These are phyloP conservation scores for Blastocystis sp. DNA, from an alignment of 352 stramenopile genomes.

Conservation along the genomic window DNA sequence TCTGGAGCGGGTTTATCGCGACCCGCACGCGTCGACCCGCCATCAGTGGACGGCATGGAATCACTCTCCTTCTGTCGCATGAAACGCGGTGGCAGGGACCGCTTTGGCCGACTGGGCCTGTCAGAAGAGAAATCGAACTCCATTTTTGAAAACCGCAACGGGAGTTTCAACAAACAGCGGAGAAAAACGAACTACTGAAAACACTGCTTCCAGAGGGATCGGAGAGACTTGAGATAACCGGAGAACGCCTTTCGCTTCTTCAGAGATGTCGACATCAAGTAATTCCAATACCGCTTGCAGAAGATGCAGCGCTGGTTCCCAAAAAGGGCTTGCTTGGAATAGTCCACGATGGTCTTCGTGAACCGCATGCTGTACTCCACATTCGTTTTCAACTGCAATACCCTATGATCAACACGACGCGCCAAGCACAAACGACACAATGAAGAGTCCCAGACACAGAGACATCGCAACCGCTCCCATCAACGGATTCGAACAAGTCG, in stretches of 20 bases:
- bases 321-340: conserved; percentile 25
- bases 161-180: background rate
- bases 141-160: background rate
- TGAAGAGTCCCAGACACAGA: background rate
- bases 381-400: conserved; percentile 8
- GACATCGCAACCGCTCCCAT: background rate
- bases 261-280: background rate
- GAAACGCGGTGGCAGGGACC: conserved; percentile 26
- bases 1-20: too few species aligned
- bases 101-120: conserved; percentile 21
- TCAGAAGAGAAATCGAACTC: conserved; percentile 72
- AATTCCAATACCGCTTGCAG: conserved; percentile 45
- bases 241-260: background rate
- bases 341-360: background rate
- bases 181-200: conserved; percentile 30
- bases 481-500: background rate
- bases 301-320: conserved; percentile 51
- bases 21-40: too few species aligned
- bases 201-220: background rate
- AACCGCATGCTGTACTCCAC: conserved; percentile 8
- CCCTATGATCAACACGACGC: background rate
- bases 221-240: conserved; percentile 18
- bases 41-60: background rate
- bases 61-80: background rate
- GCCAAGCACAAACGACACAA: background rate